These are phyloP conservation scores for Vigna angularis DNA, from an alignment of 306 rosid species.

Conservation along the genomic window DNA sequence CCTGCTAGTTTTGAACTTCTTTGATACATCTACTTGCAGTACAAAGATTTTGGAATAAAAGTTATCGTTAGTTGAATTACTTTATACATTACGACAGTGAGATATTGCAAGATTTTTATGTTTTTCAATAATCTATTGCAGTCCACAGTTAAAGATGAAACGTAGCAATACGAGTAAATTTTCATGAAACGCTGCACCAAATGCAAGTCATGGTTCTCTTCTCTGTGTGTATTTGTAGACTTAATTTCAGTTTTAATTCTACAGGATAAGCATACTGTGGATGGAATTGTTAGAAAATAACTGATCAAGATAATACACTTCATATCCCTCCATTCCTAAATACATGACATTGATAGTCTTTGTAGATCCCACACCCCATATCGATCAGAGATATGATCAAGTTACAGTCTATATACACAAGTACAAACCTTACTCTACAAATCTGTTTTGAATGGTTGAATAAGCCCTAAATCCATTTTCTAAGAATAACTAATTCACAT, in stretches of 20 bases:
- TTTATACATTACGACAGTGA: constrained; percentile 8
- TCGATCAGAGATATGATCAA: too few relatives aligned
- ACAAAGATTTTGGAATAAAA: neutral
- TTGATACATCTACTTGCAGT: constrained; percentile 20
- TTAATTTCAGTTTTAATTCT: constrained; percentile 2
- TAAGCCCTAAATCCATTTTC: too few relatives aligned
- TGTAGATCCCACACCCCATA: too few relatives aligned
- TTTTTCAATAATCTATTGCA: constrained; percentile 10
- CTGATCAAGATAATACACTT: neutral
- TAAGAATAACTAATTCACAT: too few relatives aligned
- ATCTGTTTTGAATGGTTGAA: too few relatives aligned
- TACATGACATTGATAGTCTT: too few relatives aligned
- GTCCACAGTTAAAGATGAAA: neutral
- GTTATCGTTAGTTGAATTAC: neutral
- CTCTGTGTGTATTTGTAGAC: neutral
- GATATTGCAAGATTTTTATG: neutral
- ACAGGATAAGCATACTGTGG: constrained; percentile 3
- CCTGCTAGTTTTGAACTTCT: constrained; percentile 36
- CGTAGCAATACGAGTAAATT: constrained; percentile 4
- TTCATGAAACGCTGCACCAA: neutral
- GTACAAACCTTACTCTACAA: too few relatives aligned
- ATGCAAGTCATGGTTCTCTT: constrained; percentile 6
- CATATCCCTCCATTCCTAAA: too few relatives aligned
- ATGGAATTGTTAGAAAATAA: constrained; percentile 18
- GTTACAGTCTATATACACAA: too few relatives aligned